Percentiles rank a stretch among this genome's conserved stretches.
Conservation (phyloP, 208 protist genomes). For the Leishmania guyanensis region DNA sequence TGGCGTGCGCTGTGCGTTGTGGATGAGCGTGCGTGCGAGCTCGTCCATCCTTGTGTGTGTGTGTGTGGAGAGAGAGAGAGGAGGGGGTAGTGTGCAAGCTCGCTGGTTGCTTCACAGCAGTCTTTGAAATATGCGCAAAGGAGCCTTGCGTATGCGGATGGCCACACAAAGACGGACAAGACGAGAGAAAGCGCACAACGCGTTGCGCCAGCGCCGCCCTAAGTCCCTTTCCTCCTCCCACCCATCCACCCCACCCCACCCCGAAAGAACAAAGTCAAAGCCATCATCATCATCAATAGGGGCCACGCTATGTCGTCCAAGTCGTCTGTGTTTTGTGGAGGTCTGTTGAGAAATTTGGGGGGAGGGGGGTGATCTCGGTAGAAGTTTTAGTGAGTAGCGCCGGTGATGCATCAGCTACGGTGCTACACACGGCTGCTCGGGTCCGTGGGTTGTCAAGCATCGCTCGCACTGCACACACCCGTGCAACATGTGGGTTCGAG, state of each 20-base stretch:
- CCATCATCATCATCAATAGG: neutral
- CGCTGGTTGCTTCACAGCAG: neutral
- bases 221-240: neutral
- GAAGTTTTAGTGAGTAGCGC: neutral
- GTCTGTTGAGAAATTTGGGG: neutral
- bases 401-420: neutral
- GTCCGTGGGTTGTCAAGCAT: slow-evolving; percentile 27
- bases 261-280: neutral
- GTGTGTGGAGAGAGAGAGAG: neutral
- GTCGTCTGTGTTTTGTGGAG: neutral
- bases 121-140: neutral
- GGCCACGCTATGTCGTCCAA: neutral
- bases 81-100: neutral
- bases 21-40: neutral
- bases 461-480: slow-evolving; percentile 43
- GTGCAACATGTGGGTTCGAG: slow-evolving; percentile 50
- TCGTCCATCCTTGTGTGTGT: neutral
- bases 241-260: neutral
- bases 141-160: neutral
- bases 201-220: neutral
- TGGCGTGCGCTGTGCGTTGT: neutral
- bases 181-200: neutral
- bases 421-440: slow-evolving; percentile 11
- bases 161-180: neutral
- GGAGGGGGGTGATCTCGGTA: neutral